These are phyloP conservation scores for Pelargonium australe DNA, from an alignment of 441 rosid species.

Conservation along the genomic window DNA sequence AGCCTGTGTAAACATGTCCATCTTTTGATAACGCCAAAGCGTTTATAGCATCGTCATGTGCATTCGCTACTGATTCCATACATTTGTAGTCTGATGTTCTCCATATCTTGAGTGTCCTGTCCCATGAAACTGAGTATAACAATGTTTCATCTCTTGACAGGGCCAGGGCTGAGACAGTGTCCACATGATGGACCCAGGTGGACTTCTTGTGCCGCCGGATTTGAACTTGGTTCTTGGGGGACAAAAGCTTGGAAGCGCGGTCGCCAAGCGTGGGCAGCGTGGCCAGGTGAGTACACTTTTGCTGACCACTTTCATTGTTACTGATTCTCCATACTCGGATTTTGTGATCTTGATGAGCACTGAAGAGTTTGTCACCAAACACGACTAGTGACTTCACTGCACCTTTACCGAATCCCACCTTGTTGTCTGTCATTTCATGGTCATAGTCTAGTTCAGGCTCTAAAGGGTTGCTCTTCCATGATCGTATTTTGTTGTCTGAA, in stretches of 20 bases:
- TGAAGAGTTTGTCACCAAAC: constrained; percentile 61
- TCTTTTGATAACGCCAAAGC: constrained; percentile 51
- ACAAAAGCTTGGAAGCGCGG: constrained; percentile 50
- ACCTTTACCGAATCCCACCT: constrained; percentile 47
- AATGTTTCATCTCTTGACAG: constrained; percentile 56
- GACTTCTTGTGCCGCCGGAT: constrained; percentile 65
- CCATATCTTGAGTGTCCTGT: constrained; percentile 81
- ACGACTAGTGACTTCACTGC: constrained; percentile 73
- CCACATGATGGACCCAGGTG: constrained; percentile 83
- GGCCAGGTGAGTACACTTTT: constrained; percentile 52
- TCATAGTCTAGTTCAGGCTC: constrained; percentile 27
- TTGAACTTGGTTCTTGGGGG: constrained; percentile 59
- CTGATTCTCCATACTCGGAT: constrained; percentile 84
- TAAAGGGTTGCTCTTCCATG: constrained; percentile 44
- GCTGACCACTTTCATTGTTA: constrained; percentile 29
- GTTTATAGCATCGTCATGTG: constrained; percentile 85
- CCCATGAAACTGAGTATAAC: constrained; percentile 92
- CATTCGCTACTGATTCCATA: constrained; percentile 59
- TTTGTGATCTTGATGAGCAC: constrained; percentile 91
- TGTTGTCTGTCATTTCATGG: constrained; percentile 21
- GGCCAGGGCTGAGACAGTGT: constrained; percentile 72
- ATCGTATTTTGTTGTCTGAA: constrained; percentile 51
- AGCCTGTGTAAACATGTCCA: constrained; percentile 75
- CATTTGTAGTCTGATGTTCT: constrained; percentile 75
- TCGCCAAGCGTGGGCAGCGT: constrained; percentile 81